Base-by-base conservation (phyloP, 768 basidiomycete genomes). In the Termitomyces sp. region DNA sequence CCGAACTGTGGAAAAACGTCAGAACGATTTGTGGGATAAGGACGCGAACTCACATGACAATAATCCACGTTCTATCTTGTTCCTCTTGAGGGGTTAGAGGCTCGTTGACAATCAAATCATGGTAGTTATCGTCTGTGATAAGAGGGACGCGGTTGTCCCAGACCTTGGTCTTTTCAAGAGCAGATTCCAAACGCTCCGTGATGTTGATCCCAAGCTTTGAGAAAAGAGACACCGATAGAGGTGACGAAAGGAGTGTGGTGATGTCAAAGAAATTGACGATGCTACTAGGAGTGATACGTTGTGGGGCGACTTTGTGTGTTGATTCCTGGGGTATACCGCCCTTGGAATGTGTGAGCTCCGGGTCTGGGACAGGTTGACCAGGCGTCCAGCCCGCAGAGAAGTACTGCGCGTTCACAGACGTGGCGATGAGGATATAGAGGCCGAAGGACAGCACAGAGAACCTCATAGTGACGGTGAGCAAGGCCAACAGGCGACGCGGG, bases 361-460 rank as follows among this genome's bases (percentile, higher is more conserved):
- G 61, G 30, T 69, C 64, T 5, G 74, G 68, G 3, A 76, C 76
- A 0, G 83, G 75, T 67, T 92, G 86, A 31, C 89, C 91, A 3
- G 91, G 91, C 31, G 75, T 67, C 91, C 91, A 93, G n/a, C 91
- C 92, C 34, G 76, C 75, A 4, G 90, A 91, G 72, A 92, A 87
- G 71, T 91, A 92, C 63, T 89, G 85, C 13, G 88, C 89, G 53
- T 73, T 72, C 46, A 71, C 76, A 24, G 76, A 71, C 54, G 73
- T 70, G 58, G 70, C 70, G 54, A 71, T 70, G 60, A 77, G 67
- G 54, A 73, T 70, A 49, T 76, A 69, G 56, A 71, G 63, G 55
- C 70, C 65, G 66, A 81, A 62, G 31, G 72, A 65, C 37, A 71
- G 55, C 48, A 60, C 54, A 50, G 75, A 70, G 56, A 78, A 56